phyloP scores from a whole-genome alignment of 345 rosid genomes.

The Brassica incana region DNA sequence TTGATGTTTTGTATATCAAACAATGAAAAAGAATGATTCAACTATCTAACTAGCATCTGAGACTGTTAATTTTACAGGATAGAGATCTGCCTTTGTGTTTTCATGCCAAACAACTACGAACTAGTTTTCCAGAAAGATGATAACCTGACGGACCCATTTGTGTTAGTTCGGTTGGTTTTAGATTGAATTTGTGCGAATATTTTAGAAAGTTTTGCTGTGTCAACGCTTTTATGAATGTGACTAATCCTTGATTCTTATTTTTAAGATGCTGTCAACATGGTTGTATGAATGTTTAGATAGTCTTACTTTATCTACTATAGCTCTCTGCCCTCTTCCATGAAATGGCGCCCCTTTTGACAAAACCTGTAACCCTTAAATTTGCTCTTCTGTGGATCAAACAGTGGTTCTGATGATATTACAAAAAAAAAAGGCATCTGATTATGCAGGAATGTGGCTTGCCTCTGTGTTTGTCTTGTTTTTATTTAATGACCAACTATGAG shows the following conservation, averaged over 20 bases:
- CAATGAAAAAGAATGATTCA: neutral
- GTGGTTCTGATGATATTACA: too few relatives aligned
- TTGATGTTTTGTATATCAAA: neutral
- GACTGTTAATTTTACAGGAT: neutral
- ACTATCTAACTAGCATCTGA: neutral
- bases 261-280: neutral
- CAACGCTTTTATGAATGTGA: neutral
- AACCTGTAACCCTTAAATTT: too few relatives aligned
- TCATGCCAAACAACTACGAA: neutral
- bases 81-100: neutral
- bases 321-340: too few relatives aligned
- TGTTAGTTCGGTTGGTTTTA: neutral
- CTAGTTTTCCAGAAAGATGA: neutral
- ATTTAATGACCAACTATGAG: too few relatives aligned
- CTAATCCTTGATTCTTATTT: neutral
- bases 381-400: too few relatives aligned
- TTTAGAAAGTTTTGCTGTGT: neutral
- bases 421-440: too few relatives aligned
- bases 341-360: too few relatives aligned
- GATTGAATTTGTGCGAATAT: too few relatives aligned
- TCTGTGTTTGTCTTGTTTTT: too few relatives aligned
- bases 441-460: too few relatives aligned
- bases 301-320: too few relatives aligned
- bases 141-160: neutral
- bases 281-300: neutral